Evolutionary conservation across 169 alveolate species (phyloP), one percentile per base, ranked within the genome.

Genomic region (Plasmodium blacklocki): DNA sequence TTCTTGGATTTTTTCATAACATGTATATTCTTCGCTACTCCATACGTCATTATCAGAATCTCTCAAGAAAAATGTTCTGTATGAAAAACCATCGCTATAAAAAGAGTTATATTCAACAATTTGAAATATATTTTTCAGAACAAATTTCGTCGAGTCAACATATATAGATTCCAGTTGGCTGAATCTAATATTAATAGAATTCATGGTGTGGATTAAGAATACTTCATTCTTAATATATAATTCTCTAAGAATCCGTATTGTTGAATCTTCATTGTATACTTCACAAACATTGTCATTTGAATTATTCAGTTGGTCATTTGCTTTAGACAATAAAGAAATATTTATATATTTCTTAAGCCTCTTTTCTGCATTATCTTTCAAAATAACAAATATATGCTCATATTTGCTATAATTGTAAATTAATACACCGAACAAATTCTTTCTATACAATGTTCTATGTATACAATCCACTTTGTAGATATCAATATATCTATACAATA

Each of bases 231-330:
- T 66, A 52, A 66, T 78, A 23, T 78, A 78, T 50, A 78, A 59
- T 45, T 78, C 89, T 59, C 62, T 78, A 32, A 78, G 39, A n/a
- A 66, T 78, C 26, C 68, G 72, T 71, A 78, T 78, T 43, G 26
- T 64, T 14, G 66, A 70, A 52, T 66, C 73, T 66, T 66, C 80
- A 26, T 78, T 66, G 26, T 66, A 60, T 39, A 66, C 18, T 12
- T 78, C 64, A 59, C 83, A 23, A 15, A 15, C 60, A 14, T 21
- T 15, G 3, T 2, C 18, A 12, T 23, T 54, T 71, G 14, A 29
- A 14, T 26, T 12, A 45, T 64, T 11, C 23, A 11, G 3, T 2
- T 73, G n/a, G 2, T 58, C 12, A 18, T 12, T 3, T 26, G 14
- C 9, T 49, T 21, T 11, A 4, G 6, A 1, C 2, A 15, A 19